phyloP scores from a whole-genome alignment of 352 stramenopile genomes.

The Pythium chondricola region DNA sequence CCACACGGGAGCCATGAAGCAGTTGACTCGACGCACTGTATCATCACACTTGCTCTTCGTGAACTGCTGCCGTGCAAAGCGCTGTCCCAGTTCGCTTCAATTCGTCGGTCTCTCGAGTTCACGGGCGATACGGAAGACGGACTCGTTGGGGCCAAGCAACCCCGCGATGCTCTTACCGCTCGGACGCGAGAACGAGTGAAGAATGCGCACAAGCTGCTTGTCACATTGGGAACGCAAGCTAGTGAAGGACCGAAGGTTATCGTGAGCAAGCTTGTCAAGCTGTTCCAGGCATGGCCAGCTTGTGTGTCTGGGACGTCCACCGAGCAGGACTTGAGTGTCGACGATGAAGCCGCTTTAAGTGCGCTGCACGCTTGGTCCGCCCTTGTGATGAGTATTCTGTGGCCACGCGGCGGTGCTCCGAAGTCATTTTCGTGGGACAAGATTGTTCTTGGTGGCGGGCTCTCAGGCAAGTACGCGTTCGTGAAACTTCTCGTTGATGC shows the following conservation, averaged over 20 bases:
- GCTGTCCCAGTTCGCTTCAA: constrained; percentile 56
- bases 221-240: constrained; percentile 61
- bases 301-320: background rate
- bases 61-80: constrained; percentile 72
- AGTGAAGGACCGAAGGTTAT: constrained; percentile 72
- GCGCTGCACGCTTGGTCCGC: constrained; percentile 78
- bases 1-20: constrained; percentile 5
- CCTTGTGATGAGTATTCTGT: constrained; percentile 85
- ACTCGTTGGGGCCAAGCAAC: constrained; percentile 23
- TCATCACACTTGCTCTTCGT: constrained; percentile 53
- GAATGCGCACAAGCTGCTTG: constrained; percentile 62
- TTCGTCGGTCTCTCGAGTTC: constrained; percentile 47
- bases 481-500: constrained; percentile 71
- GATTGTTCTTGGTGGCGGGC: constrained; percentile 52
- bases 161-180: constrained; percentile 20
- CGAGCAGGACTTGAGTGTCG: constrained; percentile 28
- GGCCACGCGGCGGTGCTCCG: constrained; percentile 58
- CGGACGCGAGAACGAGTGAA: constrained; percentile 49
- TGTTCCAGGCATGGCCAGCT: constrained; percentile 63
- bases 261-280: constrained; percentile 61
- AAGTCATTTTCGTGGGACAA: constrained; percentile 82
- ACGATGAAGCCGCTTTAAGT: constrained; percentile 64
- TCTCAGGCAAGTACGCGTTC: constrained; percentile 74
- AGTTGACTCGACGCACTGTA: constrained; percentile 19
- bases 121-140: constrained; percentile 21